Percentiles rank a stretch among this genome's conserved stretches.
Evolutionary conservation across 352 stramenopile species (phyloP).

Genomic region (Phytophthora sp.): DNA sequence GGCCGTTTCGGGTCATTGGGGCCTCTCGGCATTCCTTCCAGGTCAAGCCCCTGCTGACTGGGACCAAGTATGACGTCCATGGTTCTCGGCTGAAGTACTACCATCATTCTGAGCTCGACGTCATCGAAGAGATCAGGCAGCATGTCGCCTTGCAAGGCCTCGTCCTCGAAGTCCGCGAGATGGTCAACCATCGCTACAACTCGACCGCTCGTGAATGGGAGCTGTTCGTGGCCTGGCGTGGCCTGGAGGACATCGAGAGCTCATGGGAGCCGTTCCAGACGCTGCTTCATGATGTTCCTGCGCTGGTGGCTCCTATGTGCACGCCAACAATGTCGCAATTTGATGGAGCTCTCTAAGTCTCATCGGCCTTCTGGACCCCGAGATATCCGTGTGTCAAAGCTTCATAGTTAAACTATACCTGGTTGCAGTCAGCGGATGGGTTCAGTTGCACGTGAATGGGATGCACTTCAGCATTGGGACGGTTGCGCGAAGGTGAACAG

Average conservation of each 20-base stretch:
- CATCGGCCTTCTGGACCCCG: too few species aligned
- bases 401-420: too few species aligned
- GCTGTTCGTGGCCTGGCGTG: constrained; percentile 6
- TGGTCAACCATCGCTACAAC: neutral
- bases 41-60: constrained; percentile 2
- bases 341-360: too few species aligned
- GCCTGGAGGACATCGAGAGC: constrained; percentile 14
- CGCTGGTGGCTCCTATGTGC: too few species aligned
- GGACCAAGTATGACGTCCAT: neutral
- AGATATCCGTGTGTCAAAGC: too few species aligned
- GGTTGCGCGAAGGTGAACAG: too few species aligned
- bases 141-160: constrained; percentile 1
- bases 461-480: too few species aligned
- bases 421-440: too few species aligned
- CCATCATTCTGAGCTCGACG: neutral
- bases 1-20: too few species aligned
- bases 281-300: constrained; percentile 5
- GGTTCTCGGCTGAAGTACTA: constrained; percentile 3
- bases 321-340: too few species aligned
- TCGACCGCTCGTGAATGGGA: neutral
- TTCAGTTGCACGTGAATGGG: too few species aligned
- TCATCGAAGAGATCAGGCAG: neutral
- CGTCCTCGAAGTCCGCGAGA: neutral
- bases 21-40: too few species aligned
- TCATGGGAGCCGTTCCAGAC: constrained; percentile 4